Percentiles rank a stretch among this genome's conserved stretches.
Conservation (phyloP, 148 eudicot genomes). For the Rhododendron ovatum region DNA sequence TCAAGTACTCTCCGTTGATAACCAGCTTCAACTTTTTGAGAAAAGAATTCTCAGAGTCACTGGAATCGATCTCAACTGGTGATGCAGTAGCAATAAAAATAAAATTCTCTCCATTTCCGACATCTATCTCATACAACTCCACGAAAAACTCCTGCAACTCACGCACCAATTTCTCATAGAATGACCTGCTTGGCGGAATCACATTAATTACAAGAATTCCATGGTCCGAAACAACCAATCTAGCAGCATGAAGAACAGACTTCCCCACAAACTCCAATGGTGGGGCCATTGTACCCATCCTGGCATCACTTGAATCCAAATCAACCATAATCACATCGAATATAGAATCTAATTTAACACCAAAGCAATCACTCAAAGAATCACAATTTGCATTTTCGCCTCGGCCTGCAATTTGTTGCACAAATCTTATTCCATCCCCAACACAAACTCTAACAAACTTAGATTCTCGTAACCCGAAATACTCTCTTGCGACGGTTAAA, state of each 20-base stretch:
- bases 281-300: constrained; percentile 56
- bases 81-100: constrained; percentile 55
- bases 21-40: constrained; percentile 43
- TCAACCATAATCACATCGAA: constrained; percentile 87
- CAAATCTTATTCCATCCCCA: constrained; percentile 55
- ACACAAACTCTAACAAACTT: constrained; percentile 28
- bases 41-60: constrained; percentile 25
- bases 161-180: constrained; percentile 41
- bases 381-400: neutral
- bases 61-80: constrained; percentile 3
- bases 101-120: constrained; percentile 63
- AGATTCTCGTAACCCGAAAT: constrained; percentile 53
- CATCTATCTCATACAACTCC: constrained; percentile 61
- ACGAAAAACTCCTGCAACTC: constrained; percentile 36
- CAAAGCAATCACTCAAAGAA: constrained; percentile 4
- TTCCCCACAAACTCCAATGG: constrained; percentile 53
- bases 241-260: constrained; percentile 50
- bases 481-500: constrained; percentile 43
- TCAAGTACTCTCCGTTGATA: constrained; percentile 34
- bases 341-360: constrained; percentile 13
- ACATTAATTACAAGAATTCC: constrained; percentile 69
- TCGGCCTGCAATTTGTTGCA: constrained; percentile 25
- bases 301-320: constrained; percentile 71
- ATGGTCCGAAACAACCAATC: constrained; percentile 34
- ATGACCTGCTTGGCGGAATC: constrained; percentile 43